Conservation (phyloP, 805 yeast species). For the Teunomyces lycoperdinae region DNA sequence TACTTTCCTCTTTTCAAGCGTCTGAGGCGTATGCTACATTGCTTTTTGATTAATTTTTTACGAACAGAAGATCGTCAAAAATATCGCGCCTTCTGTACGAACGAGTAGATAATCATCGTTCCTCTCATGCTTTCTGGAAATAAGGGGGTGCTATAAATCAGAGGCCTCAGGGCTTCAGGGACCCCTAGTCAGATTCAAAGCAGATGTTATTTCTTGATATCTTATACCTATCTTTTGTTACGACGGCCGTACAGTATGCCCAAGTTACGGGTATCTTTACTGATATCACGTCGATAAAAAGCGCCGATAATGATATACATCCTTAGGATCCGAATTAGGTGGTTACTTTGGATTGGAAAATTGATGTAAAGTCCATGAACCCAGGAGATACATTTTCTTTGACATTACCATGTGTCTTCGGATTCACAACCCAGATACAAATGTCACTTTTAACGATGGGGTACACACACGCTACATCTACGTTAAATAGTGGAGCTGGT, state of each 20-base stretch:
- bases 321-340: constrained; percentile 14
- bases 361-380: constrained; percentile 10
- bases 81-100: no score
- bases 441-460: constrained; percentile 9
- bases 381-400: constrained; percentile 28
- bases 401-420: constrained; percentile 24
- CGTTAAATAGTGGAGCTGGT: constrained; percentile 5
- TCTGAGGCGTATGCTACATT: no score
- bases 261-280: constrained; percentile 18
- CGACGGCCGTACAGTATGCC: not conserved
- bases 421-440: constrained; percentile 14
- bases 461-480: constrained; percentile 9
- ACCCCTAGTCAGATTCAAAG: not conserved
- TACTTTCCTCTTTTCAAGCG: no score
- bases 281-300: constrained; percentile 10
- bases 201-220: not conserved
- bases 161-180: no score
- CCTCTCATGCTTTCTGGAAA: no score
- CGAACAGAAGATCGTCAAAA: no score
- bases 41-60: no score
- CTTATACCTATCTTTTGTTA: not conserved
- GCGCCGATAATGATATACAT: not conserved
- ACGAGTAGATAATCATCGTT: no score
- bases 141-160: no score
- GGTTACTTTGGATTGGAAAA: constrained; percentile 16